phyloP scores from a whole-genome alignment of 768 basidiomycete genomes.

The Antrodiella citrinella region DNA sequence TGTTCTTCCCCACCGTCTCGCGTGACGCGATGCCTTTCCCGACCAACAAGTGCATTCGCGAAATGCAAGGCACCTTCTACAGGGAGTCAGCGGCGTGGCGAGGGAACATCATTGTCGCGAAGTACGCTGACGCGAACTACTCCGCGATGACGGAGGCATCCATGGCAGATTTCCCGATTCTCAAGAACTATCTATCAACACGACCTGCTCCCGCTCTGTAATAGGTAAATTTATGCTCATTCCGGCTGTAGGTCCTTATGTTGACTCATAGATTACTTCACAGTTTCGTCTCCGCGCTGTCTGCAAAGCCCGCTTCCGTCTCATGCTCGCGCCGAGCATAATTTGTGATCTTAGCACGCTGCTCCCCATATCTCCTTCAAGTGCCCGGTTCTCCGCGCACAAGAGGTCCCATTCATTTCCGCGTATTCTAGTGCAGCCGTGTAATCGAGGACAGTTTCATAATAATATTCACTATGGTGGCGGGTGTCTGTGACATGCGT shows the following conservation, averaged over 20 bases:
- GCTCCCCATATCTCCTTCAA: too few relatives aligned
- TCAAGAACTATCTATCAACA: slow-evolving; percentile 72
- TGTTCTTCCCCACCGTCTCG: slow-evolving; percentile 70
- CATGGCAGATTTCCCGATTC: slow-evolving; percentile 79
- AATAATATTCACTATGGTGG: too few relatives aligned
- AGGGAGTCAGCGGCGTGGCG: slow-evolving; percentile 66
- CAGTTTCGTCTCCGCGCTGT: not conserved
- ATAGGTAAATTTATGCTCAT: not conserved
- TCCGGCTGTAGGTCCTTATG: not conserved
- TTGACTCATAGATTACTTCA: not conserved
- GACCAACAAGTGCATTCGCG: slow-evolving; percentile 65
- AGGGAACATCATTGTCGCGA: slow-evolving; percentile 72
- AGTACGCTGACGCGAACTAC: slow-evolving; percentile 44
- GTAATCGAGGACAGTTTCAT: too few relatives aligned
- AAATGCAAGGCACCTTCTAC: slow-evolving; percentile 60
- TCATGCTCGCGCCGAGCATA: not conserved
- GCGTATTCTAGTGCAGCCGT: not conserved
- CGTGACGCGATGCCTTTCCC: slow-evolving; percentile 81
- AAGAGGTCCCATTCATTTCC: not conserved
- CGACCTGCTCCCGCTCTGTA: slow-evolving; percentile 14
- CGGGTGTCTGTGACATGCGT: too few relatives aligned
- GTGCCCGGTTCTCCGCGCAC: not conserved
- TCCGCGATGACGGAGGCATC: slow-evolving; percentile 57
- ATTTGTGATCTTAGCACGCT: too few relatives aligned
- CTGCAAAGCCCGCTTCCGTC: not conserved